These are phyloP conservation scores for Graphilbum fragrans DNA, from an alignment of 2,329 filamentous ascomycete species.

Conservation along the genomic window DNA sequence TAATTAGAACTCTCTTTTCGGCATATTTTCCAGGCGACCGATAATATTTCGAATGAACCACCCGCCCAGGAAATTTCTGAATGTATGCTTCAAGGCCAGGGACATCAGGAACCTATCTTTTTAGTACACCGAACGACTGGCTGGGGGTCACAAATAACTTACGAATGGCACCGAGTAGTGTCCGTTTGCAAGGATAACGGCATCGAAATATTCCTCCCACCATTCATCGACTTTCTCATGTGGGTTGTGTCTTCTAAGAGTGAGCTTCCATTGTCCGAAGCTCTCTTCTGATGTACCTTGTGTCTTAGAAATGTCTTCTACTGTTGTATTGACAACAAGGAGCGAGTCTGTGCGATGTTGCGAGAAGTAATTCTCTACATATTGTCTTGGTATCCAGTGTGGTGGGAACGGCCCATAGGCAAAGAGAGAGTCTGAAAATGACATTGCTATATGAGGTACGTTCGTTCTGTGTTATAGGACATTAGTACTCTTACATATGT, in stretches of 20 bases:
- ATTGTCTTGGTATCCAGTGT: constrained; percentile 41
- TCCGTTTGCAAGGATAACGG: constrained; percentile 46
- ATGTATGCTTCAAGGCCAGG: constrained; percentile 36
- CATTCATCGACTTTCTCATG: constrained; percentile 37
- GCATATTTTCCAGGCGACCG: constrained; percentile 50
- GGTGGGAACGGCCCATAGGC: constrained; percentile 46
- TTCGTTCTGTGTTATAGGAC: constrained; percentile 39
- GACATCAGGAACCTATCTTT: constrained; percentile 26
- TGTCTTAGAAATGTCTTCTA: constrained; percentile 33
- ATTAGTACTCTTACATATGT: not conserved
- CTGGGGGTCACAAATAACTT: constrained; percentile 9
- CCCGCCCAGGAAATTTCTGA: constrained; percentile 30
- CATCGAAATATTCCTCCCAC: constrained; percentile 50
- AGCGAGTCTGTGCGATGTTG: constrained; percentile 31
- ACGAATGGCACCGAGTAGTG: constrained; percentile 50
- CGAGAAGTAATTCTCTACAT: constrained; percentile 43
- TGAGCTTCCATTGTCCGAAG: constrained; percentile 37
- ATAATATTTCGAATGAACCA: constrained; percentile 69
- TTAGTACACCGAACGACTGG: not conserved
- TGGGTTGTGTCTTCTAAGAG: constrained; percentile 31
- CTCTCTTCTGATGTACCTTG: constrained; percentile 12
- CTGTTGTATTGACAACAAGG: constrained; percentile 36
- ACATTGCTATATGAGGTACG: constrained; percentile 35
- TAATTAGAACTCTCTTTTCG: constrained; percentile 64
- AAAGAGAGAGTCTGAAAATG: constrained; percentile 48